These are phyloP conservation scores for Cordyceps cicadae DNA, from an alignment of 2,329 filamentous ascomycete species.

Conservation along the genomic window DNA sequence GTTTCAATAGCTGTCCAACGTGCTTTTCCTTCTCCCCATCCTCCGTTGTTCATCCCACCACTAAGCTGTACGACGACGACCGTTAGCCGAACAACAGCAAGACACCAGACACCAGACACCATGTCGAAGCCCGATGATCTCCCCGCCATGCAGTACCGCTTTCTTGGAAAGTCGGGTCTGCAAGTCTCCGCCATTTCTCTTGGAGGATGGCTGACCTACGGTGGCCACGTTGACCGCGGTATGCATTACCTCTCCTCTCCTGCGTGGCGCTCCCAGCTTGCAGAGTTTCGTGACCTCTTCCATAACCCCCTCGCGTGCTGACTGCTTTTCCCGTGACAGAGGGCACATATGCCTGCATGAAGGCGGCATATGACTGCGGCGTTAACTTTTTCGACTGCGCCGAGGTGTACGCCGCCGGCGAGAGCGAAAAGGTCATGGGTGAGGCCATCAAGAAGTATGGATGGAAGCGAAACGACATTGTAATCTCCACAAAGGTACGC, in stretches of 20 bases:
- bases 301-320: not conserved
- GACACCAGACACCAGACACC: not conserved
- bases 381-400: conserved; percentile 58
- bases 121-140: conserved; percentile 35
- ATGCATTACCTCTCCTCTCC: conserved; percentile 17
- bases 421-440: conserved; percentile 57
- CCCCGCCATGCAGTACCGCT: conserved; percentile 60
- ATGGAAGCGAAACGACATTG: conserved; percentile 54
- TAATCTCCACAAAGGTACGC: conserved; percentile 51
- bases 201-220: conserved; percentile 67
- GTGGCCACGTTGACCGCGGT: conserved; percentile 63
- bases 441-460: conserved; percentile 50
- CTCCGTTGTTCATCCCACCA: not conserved
- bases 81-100: not conserved
- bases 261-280: not conserved
- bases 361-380: conserved; percentile 50
- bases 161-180: conserved; percentile 61
- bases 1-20: not conserved
- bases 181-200: conserved; percentile 67
- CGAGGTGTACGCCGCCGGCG: conserved; percentile 48
- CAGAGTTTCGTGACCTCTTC: not conserved
- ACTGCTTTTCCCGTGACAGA: conserved; percentile 19
- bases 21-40: not conserved
- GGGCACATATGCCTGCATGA: conserved; percentile 50
- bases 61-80: not conserved